A percentile compares a stretch with the other conserved stretches of the same genome.
phyloP scores from a whole-genome alignment of 768 basidiomycete species.

The Gelatoporia subvermispora region DNA sequence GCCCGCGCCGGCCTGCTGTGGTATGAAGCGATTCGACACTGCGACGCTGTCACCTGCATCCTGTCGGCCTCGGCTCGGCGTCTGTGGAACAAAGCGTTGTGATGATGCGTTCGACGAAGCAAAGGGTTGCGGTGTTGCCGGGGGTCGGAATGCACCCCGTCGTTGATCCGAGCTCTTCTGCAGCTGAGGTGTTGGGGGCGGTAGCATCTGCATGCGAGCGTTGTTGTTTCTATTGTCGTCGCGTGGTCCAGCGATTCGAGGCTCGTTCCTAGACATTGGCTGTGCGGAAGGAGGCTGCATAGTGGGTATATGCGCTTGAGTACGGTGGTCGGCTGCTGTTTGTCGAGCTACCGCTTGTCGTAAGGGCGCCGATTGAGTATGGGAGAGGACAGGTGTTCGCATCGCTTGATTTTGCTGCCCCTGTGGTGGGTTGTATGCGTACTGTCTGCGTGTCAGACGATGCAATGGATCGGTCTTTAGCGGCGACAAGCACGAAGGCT shows the following conservation, averaged over 20 bases:
- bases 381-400: constrained; percentile 30
- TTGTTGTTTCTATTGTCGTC: neutral
- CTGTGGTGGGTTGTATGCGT: constrained; percentile 53
- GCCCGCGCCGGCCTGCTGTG: constrained; percentile 2
- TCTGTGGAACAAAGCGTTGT: constrained; percentile 9
- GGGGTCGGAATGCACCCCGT: constrained; percentile 16
- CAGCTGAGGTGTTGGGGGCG: constrained; percentile 46
- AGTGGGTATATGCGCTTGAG: constrained; percentile 10
- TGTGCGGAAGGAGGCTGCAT: constrained; percentile 27
- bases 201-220: constrained; percentile 39
- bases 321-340: neutral
- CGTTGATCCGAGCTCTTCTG: constrained; percentile 8
- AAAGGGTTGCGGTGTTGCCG: constrained; percentile 26
- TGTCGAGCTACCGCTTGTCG: constrained; percentile 28
- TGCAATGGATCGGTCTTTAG: neutral
- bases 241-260: neutral
- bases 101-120: constrained; percentile 7
- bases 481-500: neutral
- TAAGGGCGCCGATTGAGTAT: constrained; percentile 39
- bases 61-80: constrained; percentile 1
- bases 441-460: constrained; percentile 48
- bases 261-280: neutral
- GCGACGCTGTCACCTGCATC: neutral
- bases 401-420: constrained; percentile 33
- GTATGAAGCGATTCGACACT: constrained; percentile 6